Conservation (phyloP, 1,139 yeast species). For the Spathaspora jeffriesii region DNA sequence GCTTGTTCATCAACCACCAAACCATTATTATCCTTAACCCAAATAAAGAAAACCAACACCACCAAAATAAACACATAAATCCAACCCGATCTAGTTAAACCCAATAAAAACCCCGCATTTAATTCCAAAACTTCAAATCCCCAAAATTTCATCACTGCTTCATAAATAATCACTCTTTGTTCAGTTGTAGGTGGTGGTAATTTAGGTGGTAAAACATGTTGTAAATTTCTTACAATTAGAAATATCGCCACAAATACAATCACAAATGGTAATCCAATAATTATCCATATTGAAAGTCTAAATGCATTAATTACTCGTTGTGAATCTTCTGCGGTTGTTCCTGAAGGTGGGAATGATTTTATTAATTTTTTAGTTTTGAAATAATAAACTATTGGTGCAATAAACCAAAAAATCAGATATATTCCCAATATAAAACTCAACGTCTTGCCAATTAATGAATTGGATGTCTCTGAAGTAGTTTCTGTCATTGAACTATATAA, state of each 20-base stretch:
- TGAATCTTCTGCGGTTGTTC: slow-evolving; percentile 16
- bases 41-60: slow-evolving; percentile 27
- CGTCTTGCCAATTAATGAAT: background rate
- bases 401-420: slow-evolving; percentile 14
- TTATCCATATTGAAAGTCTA: slow-evolving; percentile 26
- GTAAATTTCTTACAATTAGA: background rate
- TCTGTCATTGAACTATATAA: background rate
- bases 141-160: background rate
- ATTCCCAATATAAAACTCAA: slow-evolving; percentile 1
- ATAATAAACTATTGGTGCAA: slow-evolving; percentile 21
- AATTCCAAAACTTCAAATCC: slow-evolving; percentile 5
- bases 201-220: background rate
- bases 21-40: slow-evolving; percentile 38
- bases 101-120: background rate
- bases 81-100: slow-evolving; percentile 15
- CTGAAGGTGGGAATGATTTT: slow-evolving; percentile 27
- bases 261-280: slow-evolving; percentile 30
- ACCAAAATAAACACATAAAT: slow-evolving; percentile 17
- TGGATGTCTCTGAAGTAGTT: background rate
- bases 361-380: slow-evolving; percentile 30
- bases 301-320: slow-evolving; percentile 26
- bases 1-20: slow-evolving; percentile 24
- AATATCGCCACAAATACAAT: slow-evolving; percentile 11
- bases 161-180: background rate
- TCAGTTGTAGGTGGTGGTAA: background rate